phyloP scores from a whole-genome alignment of 106 monocot genomes.

The Phalaenopsis aphrodite region DNA sequence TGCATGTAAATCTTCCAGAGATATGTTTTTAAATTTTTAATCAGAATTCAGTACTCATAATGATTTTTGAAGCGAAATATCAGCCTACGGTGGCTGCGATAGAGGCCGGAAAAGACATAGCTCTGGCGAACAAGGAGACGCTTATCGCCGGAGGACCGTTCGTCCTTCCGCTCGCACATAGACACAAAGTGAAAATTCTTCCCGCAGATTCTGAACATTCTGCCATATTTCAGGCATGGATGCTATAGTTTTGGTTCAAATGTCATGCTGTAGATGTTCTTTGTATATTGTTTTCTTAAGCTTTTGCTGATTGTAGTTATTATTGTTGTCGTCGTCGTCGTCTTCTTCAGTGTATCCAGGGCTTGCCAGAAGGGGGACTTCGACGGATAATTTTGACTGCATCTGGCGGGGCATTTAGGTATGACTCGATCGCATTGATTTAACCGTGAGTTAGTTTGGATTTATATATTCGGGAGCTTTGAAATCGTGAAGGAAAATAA shows the following conservation, averaged over 20 bases:
- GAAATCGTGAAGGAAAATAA: neutral
- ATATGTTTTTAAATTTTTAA: neutral
- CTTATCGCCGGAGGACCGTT: constrained; percentile 97
- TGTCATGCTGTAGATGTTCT: neutral
- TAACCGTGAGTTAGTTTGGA: neutral
- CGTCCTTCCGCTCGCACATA: constrained; percentile 95
- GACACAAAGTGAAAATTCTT: constrained; percentile 91
- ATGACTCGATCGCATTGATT: neutral
- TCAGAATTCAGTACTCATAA: neutral
- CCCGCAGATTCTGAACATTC: constrained; percentile 98
- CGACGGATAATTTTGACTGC: constrained; percentile 92
- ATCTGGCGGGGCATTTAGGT: constrained; percentile 97
- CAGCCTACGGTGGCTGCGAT: constrained; percentile 98
- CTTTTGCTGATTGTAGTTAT: neutral
- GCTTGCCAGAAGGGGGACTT: constrained; percentile 87
- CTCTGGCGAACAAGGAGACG: constrained; percentile 90
- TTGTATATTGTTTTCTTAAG: neutral
- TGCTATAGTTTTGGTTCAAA: neutral
- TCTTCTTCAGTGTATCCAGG: constrained; percentile 84
- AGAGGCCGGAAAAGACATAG: constrained; percentile 92
- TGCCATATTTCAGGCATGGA: constrained; percentile 89
- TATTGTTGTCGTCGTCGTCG: neutral
- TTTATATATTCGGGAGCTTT: neutral
- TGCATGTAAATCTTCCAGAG: too few relatives aligned
- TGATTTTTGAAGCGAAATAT: neutral